These are phyloP conservation scores for Saccharomycopsis sp. DNA, from an alignment of 805 yeast genomes.

Conservation along the genomic window DNA sequence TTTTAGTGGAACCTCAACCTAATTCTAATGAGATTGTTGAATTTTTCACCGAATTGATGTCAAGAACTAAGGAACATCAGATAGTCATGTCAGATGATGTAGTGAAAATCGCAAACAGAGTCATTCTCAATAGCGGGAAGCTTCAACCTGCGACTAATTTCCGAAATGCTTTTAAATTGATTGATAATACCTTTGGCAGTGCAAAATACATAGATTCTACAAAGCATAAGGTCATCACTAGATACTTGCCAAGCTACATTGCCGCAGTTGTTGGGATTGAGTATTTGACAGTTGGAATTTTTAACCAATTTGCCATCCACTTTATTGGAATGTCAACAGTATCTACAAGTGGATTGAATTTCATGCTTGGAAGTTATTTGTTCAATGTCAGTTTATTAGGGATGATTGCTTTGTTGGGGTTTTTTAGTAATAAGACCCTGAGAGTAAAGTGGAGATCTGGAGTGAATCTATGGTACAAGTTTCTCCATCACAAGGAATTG, in stretches of 20 bases:
- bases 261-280: slow-evolving; percentile 11
- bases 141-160: slow-evolving; percentile 15
- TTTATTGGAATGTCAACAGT: slow-evolving; percentile 9
- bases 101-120: slow-evolving; percentile 18
- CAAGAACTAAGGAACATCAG: neutral
- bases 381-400: slow-evolving; percentile 19
- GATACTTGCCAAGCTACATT: slow-evolving; percentile 16
- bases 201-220: slow-evolving; percentile 5
- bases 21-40: slow-evolving; percentile 11
- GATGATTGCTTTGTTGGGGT: slow-evolving; percentile 11
- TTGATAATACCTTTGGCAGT: slow-evolving; percentile 16
- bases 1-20: slow-evolving; percentile 16
- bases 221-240: slow-evolving; percentile 9
- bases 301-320: slow-evolving; percentile 9
- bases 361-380: slow-evolving; percentile 21
- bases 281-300: slow-evolving; percentile 1
- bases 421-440: slow-evolving; percentile 15
- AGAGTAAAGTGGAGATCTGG: slow-evolving; percentile 32
- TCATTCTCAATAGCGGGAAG: slow-evolving; percentile 12
- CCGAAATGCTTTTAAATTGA: slow-evolving; percentile 15
- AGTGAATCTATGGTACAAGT: slow-evolving; percentile 27
- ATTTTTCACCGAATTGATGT: slow-evolving; percentile 2
- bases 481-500: slow-evolving; percentile 31
- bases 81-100: slow-evolving; percentile 8
- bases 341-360: slow-evolving; percentile 13